These are phyloP conservation scores for Boletellus ananas DNA, from an alignment of 768 basidiomycete species.

Conservation along the genomic window DNA sequence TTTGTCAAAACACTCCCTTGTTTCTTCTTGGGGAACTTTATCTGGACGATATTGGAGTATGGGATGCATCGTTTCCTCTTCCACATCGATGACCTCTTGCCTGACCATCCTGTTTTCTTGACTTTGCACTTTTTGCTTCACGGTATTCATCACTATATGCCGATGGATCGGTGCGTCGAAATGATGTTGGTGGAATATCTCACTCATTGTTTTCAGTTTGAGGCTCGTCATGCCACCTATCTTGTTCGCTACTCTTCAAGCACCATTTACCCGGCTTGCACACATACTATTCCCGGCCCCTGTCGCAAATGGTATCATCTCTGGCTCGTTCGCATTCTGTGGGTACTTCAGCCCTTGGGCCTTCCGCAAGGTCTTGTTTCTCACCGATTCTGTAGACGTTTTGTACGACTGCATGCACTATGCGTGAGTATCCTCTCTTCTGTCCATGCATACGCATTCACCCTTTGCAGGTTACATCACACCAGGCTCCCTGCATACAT, in stretches of 20 bases:
- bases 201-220: slow-evolving; percentile 43
- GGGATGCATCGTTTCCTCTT: slow-evolving; percentile 93
- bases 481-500: slow-evolving; percentile 82
- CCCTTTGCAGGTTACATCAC: slow-evolving; percentile 65
- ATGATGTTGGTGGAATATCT: not conserved
- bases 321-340: slow-evolving; percentile 77
- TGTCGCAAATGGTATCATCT: slow-evolving; percentile 87
- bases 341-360: slow-evolving; percentile 23
- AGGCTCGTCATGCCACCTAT: slow-evolving; percentile 96
- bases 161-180: slow-evolving; percentile 78
- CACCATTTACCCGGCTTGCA: slow-evolving; percentile 84
- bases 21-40: slow-evolving; percentile 80
- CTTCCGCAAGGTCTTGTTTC: not conserved
- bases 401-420: slow-evolving; percentile 92
- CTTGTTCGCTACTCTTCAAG: slow-evolving; percentile 71
- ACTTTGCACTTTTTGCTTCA: slow-evolving; percentile 90
- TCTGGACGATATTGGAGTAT: slow-evolving; percentile 97
- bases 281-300: slow-evolving; percentile 78
- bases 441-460: not conserved
- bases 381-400: slow-evolving; percentile 49
- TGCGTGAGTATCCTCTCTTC: slow-evolving; percentile 49
- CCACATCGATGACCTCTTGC: slow-evolving; percentile 86
- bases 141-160: slow-evolving; percentile 96
- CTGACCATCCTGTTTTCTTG: slow-evolving; percentile 77
- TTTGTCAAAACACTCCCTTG: slow-evolving; percentile 55